phyloP scores from a whole-genome alignment of 2,329 filamentous ascomycete species.

The Cyphellophora attinorum region DNA sequence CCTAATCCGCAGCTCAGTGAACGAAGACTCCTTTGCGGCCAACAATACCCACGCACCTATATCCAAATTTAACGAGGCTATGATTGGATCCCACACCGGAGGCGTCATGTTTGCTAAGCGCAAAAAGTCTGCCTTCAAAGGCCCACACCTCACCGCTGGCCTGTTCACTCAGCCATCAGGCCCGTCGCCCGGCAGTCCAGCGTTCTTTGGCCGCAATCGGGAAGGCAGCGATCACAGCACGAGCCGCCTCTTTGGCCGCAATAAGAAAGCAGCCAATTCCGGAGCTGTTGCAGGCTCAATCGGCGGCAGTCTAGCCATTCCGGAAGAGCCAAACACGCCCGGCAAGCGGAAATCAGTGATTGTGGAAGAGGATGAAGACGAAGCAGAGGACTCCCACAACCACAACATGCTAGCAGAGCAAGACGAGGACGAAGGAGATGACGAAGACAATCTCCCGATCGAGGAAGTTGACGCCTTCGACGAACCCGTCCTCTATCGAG shows the following conservation, averaged over 20 bases:
- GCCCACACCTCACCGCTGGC: constrained; percentile 32
- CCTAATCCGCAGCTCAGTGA: constrained; percentile 52
- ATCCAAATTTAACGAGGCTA: constrained; percentile 5
- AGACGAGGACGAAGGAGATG: constrained; percentile 28
- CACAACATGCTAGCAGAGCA: not conserved
- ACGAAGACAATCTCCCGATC: constrained; percentile 25
- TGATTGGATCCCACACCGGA: constrained; percentile 4
- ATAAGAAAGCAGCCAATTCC: constrained; percentile 3
- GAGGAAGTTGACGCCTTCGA: constrained; percentile 20
- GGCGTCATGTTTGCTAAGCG: constrained; percentile 37
- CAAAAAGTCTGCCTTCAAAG: constrained; percentile 36
- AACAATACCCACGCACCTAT: constrained; percentile 8
- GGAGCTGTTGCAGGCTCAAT: constrained; percentile 11
- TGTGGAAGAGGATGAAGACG: constrained; percentile 36
- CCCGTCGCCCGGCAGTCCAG: constrained; percentile 25
- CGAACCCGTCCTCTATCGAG: constrained; percentile 10
- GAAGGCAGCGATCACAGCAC: constrained; percentile 21
- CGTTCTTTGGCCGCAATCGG: constrained; percentile 18
- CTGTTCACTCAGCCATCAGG: constrained; percentile 18
- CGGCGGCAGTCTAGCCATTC: constrained; percentile 10
- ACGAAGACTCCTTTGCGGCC: constrained; percentile 2
- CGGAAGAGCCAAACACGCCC: constrained; percentile 25
- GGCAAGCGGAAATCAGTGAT: constrained; percentile 16
- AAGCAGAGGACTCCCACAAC: constrained; percentile 20
- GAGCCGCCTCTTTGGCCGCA: constrained; percentile 9